A percentile compares a stretch with the other conserved stretches of the same genome.
Evolutionary conservation across 345 rosid species (phyloP).

Genomic region (Salix udensis): DNA sequence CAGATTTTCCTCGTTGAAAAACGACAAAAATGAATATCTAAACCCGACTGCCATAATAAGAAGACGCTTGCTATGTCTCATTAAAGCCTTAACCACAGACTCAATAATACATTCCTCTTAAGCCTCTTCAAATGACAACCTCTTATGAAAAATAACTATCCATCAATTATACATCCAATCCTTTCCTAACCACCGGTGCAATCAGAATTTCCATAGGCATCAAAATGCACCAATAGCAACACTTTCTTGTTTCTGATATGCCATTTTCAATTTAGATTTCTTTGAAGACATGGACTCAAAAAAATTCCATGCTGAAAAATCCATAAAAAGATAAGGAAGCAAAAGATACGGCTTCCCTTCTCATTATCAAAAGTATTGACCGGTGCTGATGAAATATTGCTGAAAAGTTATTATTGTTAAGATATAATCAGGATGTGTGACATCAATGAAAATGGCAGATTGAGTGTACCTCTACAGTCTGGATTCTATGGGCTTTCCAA

Average conservation of each 20-base stretch:
- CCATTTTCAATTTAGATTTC: not conserved
- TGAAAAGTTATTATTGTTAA: not conserved
- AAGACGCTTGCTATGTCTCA: not conserved
- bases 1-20: not conserved
- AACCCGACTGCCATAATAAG: not conserved
- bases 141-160: not conserved
- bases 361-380: not conserved
- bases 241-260: not conserved
- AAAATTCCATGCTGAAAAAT: not conserved
- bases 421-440: not conserved
- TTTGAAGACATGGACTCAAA: not conserved
- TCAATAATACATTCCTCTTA: not conserved
- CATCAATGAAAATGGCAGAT: not conserved
- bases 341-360: not conserved
- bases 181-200: not conserved
- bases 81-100: not conserved
- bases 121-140: not conserved
- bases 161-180: not conserved
- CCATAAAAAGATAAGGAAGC: not conserved
- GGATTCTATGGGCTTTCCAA: conserved; percentile 88
- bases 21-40: not conserved
- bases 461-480: conserved; percentile 65
- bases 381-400: not conserved
- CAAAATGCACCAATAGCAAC: not conserved
- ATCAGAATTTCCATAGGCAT: not conserved